These are phyloP conservation scores for Thuja plicata DNA, from an alignment of 83 land plant genomes.

Conservation along the genomic window DNA sequence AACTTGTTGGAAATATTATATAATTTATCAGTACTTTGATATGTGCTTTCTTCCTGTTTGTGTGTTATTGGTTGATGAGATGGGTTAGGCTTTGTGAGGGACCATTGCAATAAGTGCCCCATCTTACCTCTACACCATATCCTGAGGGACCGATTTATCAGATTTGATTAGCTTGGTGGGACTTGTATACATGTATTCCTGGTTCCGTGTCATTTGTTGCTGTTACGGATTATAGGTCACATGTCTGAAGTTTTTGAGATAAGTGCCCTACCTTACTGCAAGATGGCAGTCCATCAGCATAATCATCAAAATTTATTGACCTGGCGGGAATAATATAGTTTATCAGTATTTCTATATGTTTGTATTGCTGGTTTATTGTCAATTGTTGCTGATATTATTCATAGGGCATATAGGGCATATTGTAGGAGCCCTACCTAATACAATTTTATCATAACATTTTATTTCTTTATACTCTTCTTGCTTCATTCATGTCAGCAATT, in stretches of 20 bases:
- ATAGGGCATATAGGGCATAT: neutral
- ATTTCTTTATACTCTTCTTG: neutral
- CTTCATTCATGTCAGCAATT: neutral
- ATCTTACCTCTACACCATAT: neutral
- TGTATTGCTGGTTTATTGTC: neutral
- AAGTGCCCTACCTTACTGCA: neutral
- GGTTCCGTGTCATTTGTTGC: neutral
- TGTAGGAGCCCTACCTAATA: neutral
- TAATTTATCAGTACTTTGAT: neutral
- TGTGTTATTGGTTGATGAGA: neutral
- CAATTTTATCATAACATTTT: neutral
- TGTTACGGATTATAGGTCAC: neutral
- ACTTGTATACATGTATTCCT: neutral
- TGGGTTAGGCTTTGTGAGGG: neutral
- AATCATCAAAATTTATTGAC: neutral
- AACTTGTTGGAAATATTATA: neutral
- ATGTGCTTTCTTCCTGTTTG: neutral
- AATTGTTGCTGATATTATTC: neutral
- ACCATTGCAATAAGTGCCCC: neutral
- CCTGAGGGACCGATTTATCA: neutral
- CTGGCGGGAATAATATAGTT: neutral
- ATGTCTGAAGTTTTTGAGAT: neutral
- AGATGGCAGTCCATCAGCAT: neutral
- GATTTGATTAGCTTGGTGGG: neutral
- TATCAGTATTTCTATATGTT: neutral